Evolutionary conservation across 2,329 filamentous ascomycete genomes (phyloP), one percentile per base, ranked within the genome.

Genomic region (Pseudocercospora fuligena): DNA sequence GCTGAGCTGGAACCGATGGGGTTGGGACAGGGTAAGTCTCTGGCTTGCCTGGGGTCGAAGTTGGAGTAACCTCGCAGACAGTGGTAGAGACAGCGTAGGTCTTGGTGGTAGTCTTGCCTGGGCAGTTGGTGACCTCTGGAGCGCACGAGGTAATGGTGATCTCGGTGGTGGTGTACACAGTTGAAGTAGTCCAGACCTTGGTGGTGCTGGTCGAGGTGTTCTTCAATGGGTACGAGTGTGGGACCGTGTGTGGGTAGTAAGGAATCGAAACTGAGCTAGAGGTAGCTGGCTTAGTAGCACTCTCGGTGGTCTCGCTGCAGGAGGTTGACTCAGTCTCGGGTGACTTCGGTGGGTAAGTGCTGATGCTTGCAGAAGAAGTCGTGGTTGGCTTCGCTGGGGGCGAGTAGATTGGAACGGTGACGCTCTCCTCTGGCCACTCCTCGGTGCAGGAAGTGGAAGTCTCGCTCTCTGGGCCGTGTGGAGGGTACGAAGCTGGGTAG

Each of bases 81-180:
- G 64, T 66, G 31, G 65, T 66, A 5, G 54, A 58, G 47, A 51
- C 40, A 27, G 65, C 63, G 31, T 59, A 64, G n/a, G 66, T 68
- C 64, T 66, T 53, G 31, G 66, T 68, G 61, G 60, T 56, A 6
- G 43, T 61, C 27, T 61, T 63, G 21, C 72, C 75, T 27, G 78
- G 78, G 69, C 79, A 81, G 70, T 76, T 72, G 54, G 75, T 76
- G 43, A 78, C 76, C 33, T 70, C 73, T 51, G 77, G 73, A 21
- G 75, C 75, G 69, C 79, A 80, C 70, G 78, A 74, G 69, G 76
- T 78, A 70, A 80, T 71, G 53, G 80, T 82, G 68, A 81, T 73
- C 43, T 67, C 59, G 25, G 66, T 61, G 43, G 73, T 75, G 23
- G 65, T 61, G 67, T 73, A 72, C 59, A 72, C 61, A 36, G 70